phyloP scores from a whole-genome alignment of 2,329 filamentous ascomycete genomes.

The Neoscytalidium dimidiatum region DNA sequence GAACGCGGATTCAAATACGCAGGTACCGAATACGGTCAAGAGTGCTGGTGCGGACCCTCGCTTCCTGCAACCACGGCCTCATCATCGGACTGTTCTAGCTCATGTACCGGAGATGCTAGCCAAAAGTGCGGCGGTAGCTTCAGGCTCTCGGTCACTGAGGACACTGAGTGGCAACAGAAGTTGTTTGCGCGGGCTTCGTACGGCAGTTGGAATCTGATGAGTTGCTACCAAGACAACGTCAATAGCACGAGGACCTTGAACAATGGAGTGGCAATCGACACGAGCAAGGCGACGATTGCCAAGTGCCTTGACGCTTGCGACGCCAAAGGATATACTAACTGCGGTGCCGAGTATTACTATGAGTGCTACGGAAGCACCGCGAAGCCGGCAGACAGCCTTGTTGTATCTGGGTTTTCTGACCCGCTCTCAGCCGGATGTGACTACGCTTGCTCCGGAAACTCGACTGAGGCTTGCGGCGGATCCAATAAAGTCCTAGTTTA shows the following conservation, averaged over 20 bases:
- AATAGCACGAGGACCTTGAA: background rate
- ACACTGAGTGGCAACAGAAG: background rate
- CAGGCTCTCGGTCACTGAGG: constrained; percentile 8
- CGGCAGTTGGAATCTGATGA: background rate
- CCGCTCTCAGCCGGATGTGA: background rate
- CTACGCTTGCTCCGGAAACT: constrained; percentile 13
- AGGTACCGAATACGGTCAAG: constrained; percentile 31
- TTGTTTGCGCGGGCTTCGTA: constrained; percentile 7
- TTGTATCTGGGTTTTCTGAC: background rate
- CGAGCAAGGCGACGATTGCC: background rate
- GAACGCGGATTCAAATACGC: constrained; percentile 28
- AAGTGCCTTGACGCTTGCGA: constrained; percentile 13
- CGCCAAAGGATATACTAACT: constrained; percentile 26
- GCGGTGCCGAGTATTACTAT: constrained; percentile 31
- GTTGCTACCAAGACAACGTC: constrained; percentile 11
- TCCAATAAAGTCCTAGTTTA: constrained; percentile 1
- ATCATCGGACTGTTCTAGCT: background rate
- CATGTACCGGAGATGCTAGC: background rate
- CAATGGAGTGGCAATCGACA: background rate
- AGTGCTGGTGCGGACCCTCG: constrained; percentile 38
- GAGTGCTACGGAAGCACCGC: constrained; percentile 38
- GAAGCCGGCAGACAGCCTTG: constrained; percentile 21
- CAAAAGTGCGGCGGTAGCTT: constrained; percentile 10
- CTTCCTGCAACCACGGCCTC: constrained; percentile 21
- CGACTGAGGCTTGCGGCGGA: constrained; percentile 11